These are phyloP conservation scores for Aspergillus diversus DNA, from an alignment of 495 filamentous ascomycete species.

Conservation along the genomic window DNA sequence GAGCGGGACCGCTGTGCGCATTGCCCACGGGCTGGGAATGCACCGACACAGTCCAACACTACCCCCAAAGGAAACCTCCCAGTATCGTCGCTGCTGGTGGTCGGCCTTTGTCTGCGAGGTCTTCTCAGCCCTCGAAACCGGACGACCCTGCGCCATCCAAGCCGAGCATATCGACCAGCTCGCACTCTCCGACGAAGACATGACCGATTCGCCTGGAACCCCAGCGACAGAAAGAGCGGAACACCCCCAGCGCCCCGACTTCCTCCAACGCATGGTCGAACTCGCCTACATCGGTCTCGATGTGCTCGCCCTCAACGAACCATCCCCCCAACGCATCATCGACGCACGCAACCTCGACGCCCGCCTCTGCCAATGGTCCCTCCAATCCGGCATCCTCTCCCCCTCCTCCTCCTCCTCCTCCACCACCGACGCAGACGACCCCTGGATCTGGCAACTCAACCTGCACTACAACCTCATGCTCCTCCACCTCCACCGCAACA, in stretches of 20 bases:
- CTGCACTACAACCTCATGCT: slow-evolving; percentile 26
- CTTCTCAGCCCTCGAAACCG: slow-evolving; percentile 18
- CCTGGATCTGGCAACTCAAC: slow-evolving; percentile 26
- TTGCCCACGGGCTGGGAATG: slow-evolving; percentile 27
- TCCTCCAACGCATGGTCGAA: not conserved
- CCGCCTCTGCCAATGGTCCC: not conserved
- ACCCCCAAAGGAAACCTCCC: not conserved
- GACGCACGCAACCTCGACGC: not conserved
- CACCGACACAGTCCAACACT: slow-evolving; percentile 14
- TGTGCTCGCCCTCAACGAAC: not conserved
- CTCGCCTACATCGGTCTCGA: not conserved
- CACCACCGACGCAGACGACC: not conserved
- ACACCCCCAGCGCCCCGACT: not conserved
- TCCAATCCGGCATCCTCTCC: not conserved
- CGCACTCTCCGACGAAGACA: not conserved
- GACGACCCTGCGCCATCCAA: slow-evolving; percentile 22
- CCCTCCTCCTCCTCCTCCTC: not conserved
- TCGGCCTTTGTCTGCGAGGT: slow-evolving; percentile 22
- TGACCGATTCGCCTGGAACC: not conserved
- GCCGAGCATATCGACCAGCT: slow-evolving; percentile 20
- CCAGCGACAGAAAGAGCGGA: not conserved
- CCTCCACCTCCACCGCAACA: slow-evolving; percentile 19
- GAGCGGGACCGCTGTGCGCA: slow-evolving; percentile 26
- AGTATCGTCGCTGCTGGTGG: slow-evolving; percentile 21
- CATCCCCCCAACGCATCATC: not conserved